Conservation (phyloP, 2,329 filamentous ascomycete species). For the Xylaria sp. region DNA sequence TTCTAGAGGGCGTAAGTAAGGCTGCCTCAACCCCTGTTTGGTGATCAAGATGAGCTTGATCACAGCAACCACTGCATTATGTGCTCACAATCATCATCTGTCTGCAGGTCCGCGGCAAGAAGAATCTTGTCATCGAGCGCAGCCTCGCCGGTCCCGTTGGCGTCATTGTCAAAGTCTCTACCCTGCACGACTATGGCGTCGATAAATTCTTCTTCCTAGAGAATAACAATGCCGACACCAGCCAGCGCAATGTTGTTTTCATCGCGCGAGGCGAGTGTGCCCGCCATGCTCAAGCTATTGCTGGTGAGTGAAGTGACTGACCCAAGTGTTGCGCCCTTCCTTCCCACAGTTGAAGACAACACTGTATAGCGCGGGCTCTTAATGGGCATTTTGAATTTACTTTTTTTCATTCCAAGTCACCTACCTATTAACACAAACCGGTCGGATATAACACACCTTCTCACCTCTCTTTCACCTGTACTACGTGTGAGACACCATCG, state of each 20-base stretch:
- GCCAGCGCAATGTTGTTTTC: constrained; percentile 94
- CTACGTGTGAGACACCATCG: constrained; percentile 61
- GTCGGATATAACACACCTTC: constrained; percentile 44
- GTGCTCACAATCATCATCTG: constrained; percentile 34
- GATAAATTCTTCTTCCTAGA: constrained; percentile 98
- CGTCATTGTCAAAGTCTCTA: constrained; percentile 93
- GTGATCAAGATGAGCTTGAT: constrained; percentile 25
- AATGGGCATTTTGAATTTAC: constrained; percentile 35
- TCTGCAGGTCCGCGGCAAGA: constrained; percentile 92
- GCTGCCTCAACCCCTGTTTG: constrained; percentile 37
- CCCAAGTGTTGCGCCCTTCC: neutral
- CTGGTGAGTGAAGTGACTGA: constrained; percentile 70
- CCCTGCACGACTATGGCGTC: constrained; percentile 95
- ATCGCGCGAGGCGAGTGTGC: constrained; percentile 90
- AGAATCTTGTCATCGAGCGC: constrained; percentile 95
- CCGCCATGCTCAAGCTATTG: constrained; percentile 83
- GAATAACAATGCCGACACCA: constrained; percentile 93
- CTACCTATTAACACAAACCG: constrained; percentile 56
- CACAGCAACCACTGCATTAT: constrained; percentile 17
- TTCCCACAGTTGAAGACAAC: neutral
- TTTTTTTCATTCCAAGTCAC: constrained; percentile 59
- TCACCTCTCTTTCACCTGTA: constrained; percentile 51
- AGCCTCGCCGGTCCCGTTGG: constrained; percentile 89
- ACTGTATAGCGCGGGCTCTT: constrained; percentile 28
- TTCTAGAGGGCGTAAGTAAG: constrained; percentile 91